phyloP scores from a whole-genome alignment of 306 rosid genomes.

The Glycyrrhiza uralensis region DNA sequence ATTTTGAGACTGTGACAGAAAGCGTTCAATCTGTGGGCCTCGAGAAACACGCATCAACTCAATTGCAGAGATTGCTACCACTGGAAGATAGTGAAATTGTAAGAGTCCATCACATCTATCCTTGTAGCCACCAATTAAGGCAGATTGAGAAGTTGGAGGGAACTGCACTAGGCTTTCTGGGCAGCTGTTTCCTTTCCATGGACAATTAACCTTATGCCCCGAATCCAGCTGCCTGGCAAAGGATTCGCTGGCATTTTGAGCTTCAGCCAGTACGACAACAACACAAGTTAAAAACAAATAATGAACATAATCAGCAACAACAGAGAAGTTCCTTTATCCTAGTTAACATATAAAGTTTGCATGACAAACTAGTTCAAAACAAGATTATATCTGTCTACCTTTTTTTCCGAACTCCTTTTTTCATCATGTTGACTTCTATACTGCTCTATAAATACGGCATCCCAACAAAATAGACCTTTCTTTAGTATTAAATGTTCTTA shows the following conservation, averaged over 20 bases:
- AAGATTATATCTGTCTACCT: not conserved
- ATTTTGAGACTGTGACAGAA: constrained; percentile 56
- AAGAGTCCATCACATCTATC: constrained; percentile 96
- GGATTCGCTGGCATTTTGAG: constrained; percentile 72
- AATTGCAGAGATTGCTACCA: constrained; percentile 73
- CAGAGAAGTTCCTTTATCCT: constrained; percentile 21
- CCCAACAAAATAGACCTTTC: not conserved
- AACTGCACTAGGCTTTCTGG: constrained; percentile 98
- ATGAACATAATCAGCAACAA: constrained; percentile 15
- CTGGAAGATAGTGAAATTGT: constrained; percentile 81
- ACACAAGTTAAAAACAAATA: constrained; percentile 21
- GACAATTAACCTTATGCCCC: constrained; percentile 74
- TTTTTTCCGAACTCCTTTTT: not conserved
- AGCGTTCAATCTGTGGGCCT: constrained; percentile 73
- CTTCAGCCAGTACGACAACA: constrained; percentile 47
- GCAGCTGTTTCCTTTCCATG: constrained; percentile 97
- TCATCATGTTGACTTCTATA: not conserved
- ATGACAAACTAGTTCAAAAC: not conserved
- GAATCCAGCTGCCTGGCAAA: constrained; percentile 85
- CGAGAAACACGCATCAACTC: constrained; percentile 74
- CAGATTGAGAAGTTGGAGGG: constrained; percentile 91
- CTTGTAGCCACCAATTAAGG: constrained; percentile 88
- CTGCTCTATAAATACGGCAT: not conserved
- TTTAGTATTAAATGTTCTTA: not conserved
- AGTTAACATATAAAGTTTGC: constrained; percentile 3